Evolutionary conservation across 2,329 filamentous ascomycete species (phyloP).

Genomic region (Clonostachys sp.): DNA sequence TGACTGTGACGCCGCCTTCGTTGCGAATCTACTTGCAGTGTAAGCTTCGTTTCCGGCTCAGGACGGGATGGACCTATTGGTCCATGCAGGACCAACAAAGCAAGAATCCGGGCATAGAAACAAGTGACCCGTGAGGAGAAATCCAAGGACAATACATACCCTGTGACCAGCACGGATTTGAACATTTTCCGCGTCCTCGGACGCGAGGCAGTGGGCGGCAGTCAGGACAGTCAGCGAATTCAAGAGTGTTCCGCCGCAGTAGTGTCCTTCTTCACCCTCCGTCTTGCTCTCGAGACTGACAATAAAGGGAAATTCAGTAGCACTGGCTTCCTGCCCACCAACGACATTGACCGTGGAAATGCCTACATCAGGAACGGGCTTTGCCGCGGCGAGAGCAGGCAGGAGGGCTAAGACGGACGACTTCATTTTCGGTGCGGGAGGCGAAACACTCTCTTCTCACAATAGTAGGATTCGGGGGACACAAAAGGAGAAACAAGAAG

Average conservation of each 20-base stretch:
- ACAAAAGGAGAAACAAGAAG: too few species aligned
- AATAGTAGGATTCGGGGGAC: too few species aligned
- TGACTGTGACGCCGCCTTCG: conserved; percentile 14
- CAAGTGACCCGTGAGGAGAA: too few species aligned
- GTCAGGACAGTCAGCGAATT: conserved; percentile 23
- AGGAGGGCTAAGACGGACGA: too few species aligned
- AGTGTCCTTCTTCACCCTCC: conserved; percentile 5
- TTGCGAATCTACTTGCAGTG: background rate
- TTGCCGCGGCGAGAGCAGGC: too few species aligned
- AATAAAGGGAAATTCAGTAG: conserved; percentile 22
- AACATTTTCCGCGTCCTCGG: conserved; percentile 7
- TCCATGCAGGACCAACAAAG: background rate
- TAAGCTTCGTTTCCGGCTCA: background rate
- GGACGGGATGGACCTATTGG: background rate
- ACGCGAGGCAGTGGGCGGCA: conserved; percentile 18
- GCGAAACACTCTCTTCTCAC: too few species aligned
- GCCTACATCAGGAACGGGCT: too few species aligned
- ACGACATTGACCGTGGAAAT: conserved; percentile 6
- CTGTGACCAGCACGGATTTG: conserved; percentile 17
- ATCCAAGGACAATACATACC: conserved; percentile 1
- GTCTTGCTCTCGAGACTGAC: conserved; percentile 12
- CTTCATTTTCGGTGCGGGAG: too few species aligned
- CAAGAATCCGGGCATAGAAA: background rate
- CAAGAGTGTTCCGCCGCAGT: conserved; percentile 19
- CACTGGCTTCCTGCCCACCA: conserved; percentile 12